These are phyloP conservation scores for Boletus sp. DNA, from an alignment of 768 basidiomycete species.

Conservation along the genomic window DNA sequence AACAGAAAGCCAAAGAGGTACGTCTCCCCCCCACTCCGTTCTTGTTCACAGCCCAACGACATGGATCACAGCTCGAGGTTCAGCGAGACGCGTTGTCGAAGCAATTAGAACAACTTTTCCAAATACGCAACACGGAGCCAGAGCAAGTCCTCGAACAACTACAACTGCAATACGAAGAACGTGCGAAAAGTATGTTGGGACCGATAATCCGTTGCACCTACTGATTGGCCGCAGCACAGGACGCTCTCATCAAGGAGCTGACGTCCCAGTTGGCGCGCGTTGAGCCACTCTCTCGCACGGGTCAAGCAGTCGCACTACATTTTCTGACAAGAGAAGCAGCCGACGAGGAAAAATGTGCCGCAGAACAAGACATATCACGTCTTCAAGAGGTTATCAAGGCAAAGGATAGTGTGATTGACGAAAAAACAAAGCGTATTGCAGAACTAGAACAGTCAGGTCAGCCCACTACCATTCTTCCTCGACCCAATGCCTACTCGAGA, in stretches of 20 bases:
- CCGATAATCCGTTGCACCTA: not conserved
- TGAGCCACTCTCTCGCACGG: slow-evolving; percentile 50
- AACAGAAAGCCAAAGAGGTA: slow-evolving; percentile 29
- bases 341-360: slow-evolving; percentile 57
- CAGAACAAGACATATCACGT: slow-evolving; percentile 47
- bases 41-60: not conserved
- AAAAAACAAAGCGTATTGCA: slow-evolving; percentile 45
- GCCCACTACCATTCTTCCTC: slow-evolving; percentile 9
- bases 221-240: slow-evolving; percentile 46
- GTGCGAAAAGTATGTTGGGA: slow-evolving; percentile 44
- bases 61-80: slow-evolving; percentile 27
- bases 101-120: slow-evolving; percentile 58
- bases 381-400: slow-evolving; percentile 43
- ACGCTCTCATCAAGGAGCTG: slow-evolving; percentile 44
- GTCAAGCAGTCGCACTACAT: slow-evolving; percentile 52
- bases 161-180: slow-evolving; percentile 48
- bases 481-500: not conserved
- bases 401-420: slow-evolving; percentile 38
- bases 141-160: slow-evolving; percentile 52
- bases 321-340: slow-evolving; percentile 72
- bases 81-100: slow-evolving; percentile 46
- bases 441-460: slow-evolving; percentile 49
- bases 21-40: not conserved
- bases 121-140: slow-evolving; percentile 60
- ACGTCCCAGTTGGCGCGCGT: slow-evolving; percentile 50